Base-by-base conservation (phyloP, 2,329 filamentous ascomycete species). In the Trematosphaeria pertusa region DNA sequence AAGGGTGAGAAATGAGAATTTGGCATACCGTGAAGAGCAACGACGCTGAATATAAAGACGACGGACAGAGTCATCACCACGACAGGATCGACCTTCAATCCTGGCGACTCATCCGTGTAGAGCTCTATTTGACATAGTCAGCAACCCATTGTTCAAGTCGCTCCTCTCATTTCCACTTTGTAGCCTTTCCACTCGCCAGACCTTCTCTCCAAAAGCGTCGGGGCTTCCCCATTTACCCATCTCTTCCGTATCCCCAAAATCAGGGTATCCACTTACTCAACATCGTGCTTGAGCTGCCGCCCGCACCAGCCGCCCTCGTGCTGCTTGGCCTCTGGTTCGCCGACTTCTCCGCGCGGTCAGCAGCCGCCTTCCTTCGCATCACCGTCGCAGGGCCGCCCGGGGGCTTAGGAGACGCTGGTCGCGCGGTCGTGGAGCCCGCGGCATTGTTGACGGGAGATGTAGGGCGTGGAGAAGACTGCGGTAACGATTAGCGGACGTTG, bases 41-140 rank as follows among this genome's bases (percentile, higher is more conserved):
- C 94, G 70, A 99, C 94, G 70, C 89, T 94, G 80, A 99, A 97
- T 76, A 99, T 99, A 77, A 99, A 99, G 54, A 96, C 94, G 65
- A 99, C 85, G 69, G 91, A 96, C 64, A 99, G 82, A 61, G 97
- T 94, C 69, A 99, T 83, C 57, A 99, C 93, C 59, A 99, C 92
- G 50, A 99, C 94, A 17, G 94, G 94, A 74, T 99, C 94, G 58
- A 99, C 94, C 81, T 97, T 96, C 67, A 99, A 81, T 54, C 94
- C 94, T 48, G 94, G 94, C 58, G 90, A 96, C 81, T 99, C 94
- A 72, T 99, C 94, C 48, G 94, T 99, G 85, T 99, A 99, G 34
- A 99, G 87, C 76, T 85, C 88, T 91, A 46, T n/a, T 17, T 5
- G 17, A 7, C 38, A 12, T 18, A n/a, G 34, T 64, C 57, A 61